Percentiles rank a stretch among this genome's conserved stretches.
Conservation (phyloP, 2,329 filamentous ascomycete species). For the Dothiorella sarmentorum region DNA sequence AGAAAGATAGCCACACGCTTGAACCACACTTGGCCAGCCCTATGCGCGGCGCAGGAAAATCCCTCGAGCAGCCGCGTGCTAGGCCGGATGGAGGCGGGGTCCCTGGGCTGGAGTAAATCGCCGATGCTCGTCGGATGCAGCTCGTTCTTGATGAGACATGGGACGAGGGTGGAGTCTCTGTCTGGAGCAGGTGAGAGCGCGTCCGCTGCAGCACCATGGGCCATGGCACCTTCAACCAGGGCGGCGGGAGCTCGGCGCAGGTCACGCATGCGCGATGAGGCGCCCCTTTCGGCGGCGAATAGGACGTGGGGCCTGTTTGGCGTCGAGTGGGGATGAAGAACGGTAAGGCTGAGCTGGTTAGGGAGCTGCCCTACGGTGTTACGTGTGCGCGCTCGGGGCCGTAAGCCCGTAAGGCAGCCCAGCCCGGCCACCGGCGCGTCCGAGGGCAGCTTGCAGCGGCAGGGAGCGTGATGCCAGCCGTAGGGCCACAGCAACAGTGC, state of each 20-base stretch:
- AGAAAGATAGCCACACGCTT: slow-evolving; percentile 3
- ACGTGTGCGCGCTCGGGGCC: slow-evolving; percentile 5
- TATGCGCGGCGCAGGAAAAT: slow-evolving; percentile 5
- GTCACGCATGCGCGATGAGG: background rate
- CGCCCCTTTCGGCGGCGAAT: slow-evolving; percentile 12
- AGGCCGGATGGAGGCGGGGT: background rate
- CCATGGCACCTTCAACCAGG: slow-evolving; percentile 1
- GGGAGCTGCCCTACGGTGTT: slow-evolving; percentile 8
- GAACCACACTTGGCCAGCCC: background rate
- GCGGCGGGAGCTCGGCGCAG: slow-evolving; percentile 2
- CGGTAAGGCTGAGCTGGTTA: slow-evolving; percentile 15
- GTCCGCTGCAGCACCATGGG: too few relatives aligned
- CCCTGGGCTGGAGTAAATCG: slow-evolving; percentile 9
- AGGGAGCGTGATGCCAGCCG: background rate
- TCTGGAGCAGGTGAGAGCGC: background rate
- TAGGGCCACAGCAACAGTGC: background rate
- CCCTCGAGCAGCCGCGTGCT: slow-evolving; percentile 4
- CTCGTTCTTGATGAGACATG: slow-evolving; percentile 10
- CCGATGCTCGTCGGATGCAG: slow-evolving; percentile 6
- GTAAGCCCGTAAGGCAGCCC: slow-evolving; percentile 6
- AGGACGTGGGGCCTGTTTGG: slow-evolving; percentile 5
- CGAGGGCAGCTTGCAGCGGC: background rate
- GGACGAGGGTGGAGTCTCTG: slow-evolving; percentile 13
- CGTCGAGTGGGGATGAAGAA: slow-evolving; percentile 8
- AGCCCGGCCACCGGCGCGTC: background rate